phyloP scores from a whole-genome alignment of 352 stramenopile species.

The Blastocystis hominis region DNA sequence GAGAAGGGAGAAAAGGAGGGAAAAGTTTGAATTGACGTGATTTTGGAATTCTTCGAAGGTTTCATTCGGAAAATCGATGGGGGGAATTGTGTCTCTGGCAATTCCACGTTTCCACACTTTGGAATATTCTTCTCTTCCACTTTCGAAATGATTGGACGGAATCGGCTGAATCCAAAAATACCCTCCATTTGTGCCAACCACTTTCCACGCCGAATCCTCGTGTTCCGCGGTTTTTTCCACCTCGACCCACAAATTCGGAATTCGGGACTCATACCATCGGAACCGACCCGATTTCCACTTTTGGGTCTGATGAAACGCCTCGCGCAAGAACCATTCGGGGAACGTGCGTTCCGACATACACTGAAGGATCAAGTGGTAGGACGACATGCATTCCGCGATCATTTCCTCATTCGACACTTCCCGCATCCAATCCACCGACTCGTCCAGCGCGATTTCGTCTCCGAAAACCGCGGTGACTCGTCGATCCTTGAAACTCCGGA shows the following conservation, averaged over 20 bases:
- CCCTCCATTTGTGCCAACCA: not conserved
- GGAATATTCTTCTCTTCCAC: not conserved
- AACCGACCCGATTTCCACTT: not conserved
- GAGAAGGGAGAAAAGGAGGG: not conserved
- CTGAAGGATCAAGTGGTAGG: not conserved
- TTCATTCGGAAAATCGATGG: not conserved
- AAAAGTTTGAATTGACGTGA: not conserved
- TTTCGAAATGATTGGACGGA: constrained; percentile 13
- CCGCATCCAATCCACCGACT: not conserved
- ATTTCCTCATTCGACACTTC: not conserved
- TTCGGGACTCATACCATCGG: not conserved
- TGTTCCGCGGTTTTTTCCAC: not conserved
- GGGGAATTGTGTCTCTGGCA: not conserved
- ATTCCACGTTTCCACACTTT: not conserved
- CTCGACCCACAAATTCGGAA: not conserved
- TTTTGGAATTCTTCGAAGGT: not conserved
- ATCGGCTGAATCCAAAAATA: not conserved
- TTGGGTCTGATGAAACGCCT: not conserved
- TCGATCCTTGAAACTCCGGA: not conserved
- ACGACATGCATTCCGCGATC: not conserved
- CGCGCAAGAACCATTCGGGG: not conserved
- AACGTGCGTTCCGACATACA: not conserved
- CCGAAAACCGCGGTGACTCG: not conserved
- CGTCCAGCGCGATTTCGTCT: not conserved
- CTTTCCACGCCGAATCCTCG: not conserved